Evolutionary conservation across 1,284 basidiomycete genomes (phyloP).

Genomic region (Prillingera fragicola): DNA sequence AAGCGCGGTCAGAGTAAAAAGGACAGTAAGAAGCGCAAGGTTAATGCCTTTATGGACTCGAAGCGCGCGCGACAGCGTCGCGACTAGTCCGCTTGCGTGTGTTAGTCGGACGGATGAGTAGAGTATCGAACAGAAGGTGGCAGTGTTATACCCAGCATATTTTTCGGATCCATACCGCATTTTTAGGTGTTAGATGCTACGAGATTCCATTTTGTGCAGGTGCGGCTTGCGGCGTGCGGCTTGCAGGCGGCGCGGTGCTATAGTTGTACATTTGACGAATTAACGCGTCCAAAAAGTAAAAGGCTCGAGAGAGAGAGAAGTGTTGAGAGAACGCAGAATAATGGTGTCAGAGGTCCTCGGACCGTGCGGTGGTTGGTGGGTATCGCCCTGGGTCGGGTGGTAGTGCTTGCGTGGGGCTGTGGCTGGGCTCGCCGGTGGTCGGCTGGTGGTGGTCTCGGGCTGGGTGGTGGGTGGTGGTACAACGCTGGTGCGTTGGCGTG

Average conservation of each 20-base stretch:
- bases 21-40: conserved; percentile 73
- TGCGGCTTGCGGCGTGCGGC: no score
- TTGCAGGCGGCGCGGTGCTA: no score
- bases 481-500: not conserved
- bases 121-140: not conserved
- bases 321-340: no score
- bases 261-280: no score
- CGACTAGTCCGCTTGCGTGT: no score
- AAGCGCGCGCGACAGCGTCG: conserved; percentile 4
- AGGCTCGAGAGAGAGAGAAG: no score
- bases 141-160: conserved; percentile 3
- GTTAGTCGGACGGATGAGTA: not conserved
- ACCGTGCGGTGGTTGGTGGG: not conserved
- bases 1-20: conserved; percentile 73
- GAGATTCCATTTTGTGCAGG: no score
- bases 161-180: not conserved
- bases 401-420: not conserved
- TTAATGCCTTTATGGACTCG: conserved; percentile 35
- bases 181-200: no score
- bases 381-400: not conserved
- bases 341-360: no score
- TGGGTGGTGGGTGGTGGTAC: not conserved
- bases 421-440: not conserved
- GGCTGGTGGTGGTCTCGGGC: not conserved
- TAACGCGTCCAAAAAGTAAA: no score